These are phyloP conservation scores for Pulveroboletus sp. DNA, from an alignment of 768 basidiomycete species.

Conservation along the genomic window DNA sequence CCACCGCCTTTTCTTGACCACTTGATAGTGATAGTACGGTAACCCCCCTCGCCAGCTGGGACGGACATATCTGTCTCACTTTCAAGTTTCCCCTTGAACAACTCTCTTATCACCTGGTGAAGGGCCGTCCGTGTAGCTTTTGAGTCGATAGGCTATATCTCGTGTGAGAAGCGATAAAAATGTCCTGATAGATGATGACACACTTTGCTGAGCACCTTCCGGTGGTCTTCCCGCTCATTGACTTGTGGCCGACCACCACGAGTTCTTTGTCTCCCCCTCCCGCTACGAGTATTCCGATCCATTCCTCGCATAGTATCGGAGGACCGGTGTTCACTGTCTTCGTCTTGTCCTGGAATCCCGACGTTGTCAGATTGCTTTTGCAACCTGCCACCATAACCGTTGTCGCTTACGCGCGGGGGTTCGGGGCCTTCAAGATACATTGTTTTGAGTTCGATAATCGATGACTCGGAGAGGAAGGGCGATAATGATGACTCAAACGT, in stretches of 20 bases:
- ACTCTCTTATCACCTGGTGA: conserved; percentile 73
- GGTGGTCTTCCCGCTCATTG: conserved; percentile 52
- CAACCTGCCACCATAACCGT: conserved; percentile 62
- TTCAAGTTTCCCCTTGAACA: conserved; percentile 82
- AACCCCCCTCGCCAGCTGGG: conserved; percentile 57
- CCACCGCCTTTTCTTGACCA: conserved; percentile 58
- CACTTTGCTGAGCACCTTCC: conserved; percentile 81
- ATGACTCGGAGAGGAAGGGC: conserved; percentile 58
- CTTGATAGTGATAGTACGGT: conserved; percentile 64
- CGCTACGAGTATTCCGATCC: conserved; percentile 38
- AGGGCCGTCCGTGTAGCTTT: conserved; percentile 79
- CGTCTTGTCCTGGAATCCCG: conserved; percentile 12
- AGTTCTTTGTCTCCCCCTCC: conserved; percentile 42
- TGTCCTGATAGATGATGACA: conserved; percentile 32
- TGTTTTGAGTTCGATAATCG: conserved; percentile 58
- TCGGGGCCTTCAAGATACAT: conserved; percentile 81
- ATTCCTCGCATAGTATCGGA: conserved; percentile 33
- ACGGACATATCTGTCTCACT: conserved; percentile 64
- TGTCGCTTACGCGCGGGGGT: conserved; percentile 67
- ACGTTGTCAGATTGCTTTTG: conserved; percentile 31
- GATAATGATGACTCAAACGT: conserved; percentile 50
- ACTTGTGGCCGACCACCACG: conserved; percentile 38
- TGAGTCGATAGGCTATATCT: conserved; percentile 66
- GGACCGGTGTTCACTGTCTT: conserved; percentile 18
- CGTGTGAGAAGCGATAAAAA: conserved; percentile 12